Conservation (phyloP, 2,329 filamentous ascomycete species). For the Cadophora sp. region DNA sequence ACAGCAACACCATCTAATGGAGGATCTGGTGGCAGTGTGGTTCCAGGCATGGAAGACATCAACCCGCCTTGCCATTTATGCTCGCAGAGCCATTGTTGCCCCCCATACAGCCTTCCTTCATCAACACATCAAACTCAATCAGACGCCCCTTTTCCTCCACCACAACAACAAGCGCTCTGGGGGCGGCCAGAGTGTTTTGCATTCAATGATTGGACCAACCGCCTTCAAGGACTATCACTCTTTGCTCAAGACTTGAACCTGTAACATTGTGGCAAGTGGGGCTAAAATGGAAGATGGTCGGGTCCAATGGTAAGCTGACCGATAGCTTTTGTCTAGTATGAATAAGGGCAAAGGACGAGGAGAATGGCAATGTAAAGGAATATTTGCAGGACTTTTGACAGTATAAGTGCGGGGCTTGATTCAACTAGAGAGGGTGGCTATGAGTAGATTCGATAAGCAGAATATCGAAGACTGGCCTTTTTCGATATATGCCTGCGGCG, state of each 20-base stretch:
- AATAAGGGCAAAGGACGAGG: too few relatives aligned
- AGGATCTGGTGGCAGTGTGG: not conserved
- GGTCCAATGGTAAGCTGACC: too few relatives aligned
- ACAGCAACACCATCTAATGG: not conserved
- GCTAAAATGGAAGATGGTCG: too few relatives aligned
- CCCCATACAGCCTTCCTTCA: not conserved
- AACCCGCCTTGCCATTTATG: not conserved
- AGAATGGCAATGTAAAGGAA: too few relatives aligned
- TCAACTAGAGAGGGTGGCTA: too few relatives aligned
- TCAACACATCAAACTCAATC: not conserved
- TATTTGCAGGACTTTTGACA: too few relatives aligned
- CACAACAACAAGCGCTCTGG: not conserved
- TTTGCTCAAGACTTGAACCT: not conserved
- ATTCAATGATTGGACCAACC: not conserved
- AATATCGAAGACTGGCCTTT: too few relatives aligned
- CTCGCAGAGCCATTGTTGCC: not conserved
- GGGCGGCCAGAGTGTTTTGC: constrained; percentile 1
- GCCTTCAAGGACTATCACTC: not conserved
- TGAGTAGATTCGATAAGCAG: too few relatives aligned
- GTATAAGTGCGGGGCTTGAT: too few relatives aligned
- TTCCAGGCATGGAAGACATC: not conserved
- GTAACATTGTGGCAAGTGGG: not conserved
- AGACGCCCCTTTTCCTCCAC: not conserved
- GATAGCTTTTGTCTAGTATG: too few relatives aligned
- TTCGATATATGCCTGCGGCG: too few relatives aligned